Evolutionary conservation across 768 basidiomycete genomes (phyloP).

Genomic region (Mycena olivaceomarginata): DNA sequence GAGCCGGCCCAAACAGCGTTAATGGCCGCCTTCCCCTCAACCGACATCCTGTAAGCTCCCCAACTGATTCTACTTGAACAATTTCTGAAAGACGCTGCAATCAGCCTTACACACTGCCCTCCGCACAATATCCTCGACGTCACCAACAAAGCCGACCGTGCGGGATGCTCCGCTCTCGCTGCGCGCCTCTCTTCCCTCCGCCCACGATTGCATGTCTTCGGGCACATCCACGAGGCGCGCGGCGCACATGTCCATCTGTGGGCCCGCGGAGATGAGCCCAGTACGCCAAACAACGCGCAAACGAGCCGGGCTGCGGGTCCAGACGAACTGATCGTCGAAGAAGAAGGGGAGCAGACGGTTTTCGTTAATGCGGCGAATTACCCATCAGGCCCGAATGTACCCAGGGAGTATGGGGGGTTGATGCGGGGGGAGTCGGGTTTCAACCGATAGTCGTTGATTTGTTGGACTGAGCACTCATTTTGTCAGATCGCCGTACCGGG

Average conservation of each 20-base stretch:
- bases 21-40: constrained; percentile 50
- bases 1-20: neutral
- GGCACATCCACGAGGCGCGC: constrained; percentile 82
- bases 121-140: constrained; percentile 72
- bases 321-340: neutral
- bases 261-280: constrained; percentile 38
- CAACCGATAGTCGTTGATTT: neutral
- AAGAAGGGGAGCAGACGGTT: neutral
- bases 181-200: constrained; percentile 61
- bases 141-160: constrained; percentile 59
- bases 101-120: constrained; percentile 77
- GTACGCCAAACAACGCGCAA: neutral
- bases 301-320: too few species aligned
- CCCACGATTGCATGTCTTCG: constrained; percentile 72
- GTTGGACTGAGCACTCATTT: constrained; percentile 1
- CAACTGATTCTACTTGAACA: too few species aligned
- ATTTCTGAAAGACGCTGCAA: neutral
- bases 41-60: constrained; percentile 65
- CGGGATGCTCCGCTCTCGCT: constrained; percentile 73
- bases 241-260: constrained; percentile 67
- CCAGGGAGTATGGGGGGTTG: neutral
- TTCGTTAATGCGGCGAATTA: neutral
- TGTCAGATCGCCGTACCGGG: too few species aligned
- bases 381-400: neutral
- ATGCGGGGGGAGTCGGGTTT: neutral